Conservation (phyloP, 768 basidiomycete genomes). For the Rhodosporidiobolus odoratus region DNA sequence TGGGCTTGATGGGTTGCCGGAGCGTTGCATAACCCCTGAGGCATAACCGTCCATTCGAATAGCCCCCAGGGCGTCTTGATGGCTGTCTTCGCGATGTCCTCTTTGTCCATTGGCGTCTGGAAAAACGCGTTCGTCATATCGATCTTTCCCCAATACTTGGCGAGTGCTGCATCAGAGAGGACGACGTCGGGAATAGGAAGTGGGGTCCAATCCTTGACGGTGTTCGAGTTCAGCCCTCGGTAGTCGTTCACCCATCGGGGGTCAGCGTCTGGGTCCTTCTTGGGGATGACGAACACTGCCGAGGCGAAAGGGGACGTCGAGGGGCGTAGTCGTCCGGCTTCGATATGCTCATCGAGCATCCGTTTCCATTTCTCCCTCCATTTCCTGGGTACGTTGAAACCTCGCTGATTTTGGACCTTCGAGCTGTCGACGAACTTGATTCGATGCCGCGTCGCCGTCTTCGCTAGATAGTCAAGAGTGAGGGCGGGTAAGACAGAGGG, state of each 20-base stretch:
- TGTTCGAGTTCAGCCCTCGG: slow-evolving; percentile 9
- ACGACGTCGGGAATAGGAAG: slow-evolving; percentile 19
- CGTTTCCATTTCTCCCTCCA: slow-evolving; percentile 9
- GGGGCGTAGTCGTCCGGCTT: slow-evolving; percentile 7
- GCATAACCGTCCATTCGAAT: slow-evolving; percentile 31
- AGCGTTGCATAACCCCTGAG: slow-evolving; percentile 33
- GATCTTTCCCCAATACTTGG: slow-evolving; percentile 22
- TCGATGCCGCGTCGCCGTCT: background rate
- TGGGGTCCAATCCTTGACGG: slow-evolving; percentile 14
- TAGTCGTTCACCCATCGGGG: slow-evolving; percentile 23
- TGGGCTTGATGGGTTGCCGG: slow-evolving; percentile 33
- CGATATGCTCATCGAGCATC: slow-evolving; percentile 8
- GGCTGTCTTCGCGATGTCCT: slow-evolving; percentile 35
- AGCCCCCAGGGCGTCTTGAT: slow-evolving; percentile 32
- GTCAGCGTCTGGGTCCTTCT: slow-evolving; percentile 11
- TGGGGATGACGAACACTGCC: slow-evolving; percentile 10
- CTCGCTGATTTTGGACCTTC: slow-evolving; percentile 9
- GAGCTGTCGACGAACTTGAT: slow-evolving; percentile 3
- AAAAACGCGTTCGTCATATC: slow-evolving; percentile 34
- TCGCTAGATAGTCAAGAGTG: background rate
- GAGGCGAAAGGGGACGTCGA: slow-evolving; percentile 15
- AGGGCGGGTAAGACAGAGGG: background rate
- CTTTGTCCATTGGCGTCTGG: slow-evolving; percentile 19
- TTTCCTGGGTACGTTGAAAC: background rate
- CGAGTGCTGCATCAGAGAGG: slow-evolving; percentile 2